Base-by-base conservation (phyloP, 768 basidiomycete genomes). In the Rhodotorula toruloides region DNA sequence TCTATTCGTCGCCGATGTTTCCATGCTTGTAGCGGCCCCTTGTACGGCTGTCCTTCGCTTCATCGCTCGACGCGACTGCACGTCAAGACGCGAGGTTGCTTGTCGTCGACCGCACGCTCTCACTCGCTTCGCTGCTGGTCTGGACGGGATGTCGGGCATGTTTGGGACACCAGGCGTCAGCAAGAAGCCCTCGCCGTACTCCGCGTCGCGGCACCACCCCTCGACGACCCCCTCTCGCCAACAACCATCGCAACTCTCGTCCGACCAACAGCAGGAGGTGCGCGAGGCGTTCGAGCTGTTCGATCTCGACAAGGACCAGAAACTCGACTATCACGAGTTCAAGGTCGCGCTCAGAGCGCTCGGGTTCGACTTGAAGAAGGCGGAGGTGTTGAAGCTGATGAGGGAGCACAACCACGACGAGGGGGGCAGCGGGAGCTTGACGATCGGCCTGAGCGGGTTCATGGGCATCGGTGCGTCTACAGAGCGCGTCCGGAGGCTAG, bases 241-340 rank as follows among this genome's bases (percentile, higher is more conserved):
- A n/a, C n/a, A 52, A 1, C 52, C 50, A 13, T 61, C 60, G 4
- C 58, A 67, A 12, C 73, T 79, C 9, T 74, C 77, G 22, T 75
- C 77, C 19, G 79, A 80, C 64, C 81, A 82, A 72, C 89, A 89
- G 74, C 89, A 91, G 74, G 96, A 99, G 79, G 93, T 98, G 61
- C 92, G 92, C 78, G 96, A 99, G 75, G 96, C 96, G 0, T 99
- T 99, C 75, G 94, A 98, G 78, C 86, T 99, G 60, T 99, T 99
- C 76, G 96, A 99, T 80, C 90, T 92, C 50, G 96, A 99, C 83
- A 96, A 97, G 81, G 96, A 99, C 76, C 90, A 90, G 40, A 86
- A 84, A 57, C 57, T 98, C 62, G 96, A 97, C 80, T 98, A 98
- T 79, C 96, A 99, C 80, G 96, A 99, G 77, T 84, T 98, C 74